Evolutionary conservation across 495 filamentous ascomycete species (phyloP).

Genomic region (Bombardia bombarda): DNA sequence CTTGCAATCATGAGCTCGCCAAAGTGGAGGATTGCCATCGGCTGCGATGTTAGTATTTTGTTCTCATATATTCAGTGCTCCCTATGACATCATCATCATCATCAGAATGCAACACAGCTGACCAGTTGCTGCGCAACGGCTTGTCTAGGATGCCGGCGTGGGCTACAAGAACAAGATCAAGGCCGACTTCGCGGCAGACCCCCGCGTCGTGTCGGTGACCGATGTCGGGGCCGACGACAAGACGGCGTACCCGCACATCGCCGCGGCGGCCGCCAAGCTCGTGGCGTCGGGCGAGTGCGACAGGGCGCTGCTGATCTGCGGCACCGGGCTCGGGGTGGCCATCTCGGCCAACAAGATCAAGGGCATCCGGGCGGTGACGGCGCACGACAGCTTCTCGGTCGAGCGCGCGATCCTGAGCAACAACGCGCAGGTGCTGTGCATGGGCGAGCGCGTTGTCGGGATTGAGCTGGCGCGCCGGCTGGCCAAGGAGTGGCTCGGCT

Average conservation of each 20-base stretch:
- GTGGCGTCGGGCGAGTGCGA: slow-evolving; percentile 63
- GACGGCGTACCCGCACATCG: slow-evolving; percentile 77
- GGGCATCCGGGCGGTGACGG: slow-evolving; percentile 77
- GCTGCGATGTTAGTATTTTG: slow-evolving; percentile 36
- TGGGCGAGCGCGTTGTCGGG: slow-evolving; percentile 79
- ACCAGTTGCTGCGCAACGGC: too few relatives aligned
- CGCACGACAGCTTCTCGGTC: slow-evolving; percentile 78
- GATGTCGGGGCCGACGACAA: slow-evolving; percentile 67
- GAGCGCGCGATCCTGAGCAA: slow-evolving; percentile 77
- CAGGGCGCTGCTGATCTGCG: slow-evolving; percentile 78
- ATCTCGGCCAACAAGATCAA: slow-evolving; percentile 84
- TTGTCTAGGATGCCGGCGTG: slow-evolving; percentile 59
- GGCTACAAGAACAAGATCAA: slow-evolving; percentile 76
- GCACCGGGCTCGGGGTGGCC: slow-evolving; percentile 78
- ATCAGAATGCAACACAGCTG: too few relatives aligned
- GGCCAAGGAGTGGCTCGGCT: slow-evolving; percentile 74
- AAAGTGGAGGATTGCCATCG: slow-evolving; percentile 40
- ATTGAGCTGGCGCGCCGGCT: slow-evolving; percentile 70
- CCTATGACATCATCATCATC: too few relatives aligned
- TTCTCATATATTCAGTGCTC: too few relatives aligned
- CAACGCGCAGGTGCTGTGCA: slow-evolving; percentile 81
- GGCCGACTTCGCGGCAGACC: slow-evolving; percentile 56
- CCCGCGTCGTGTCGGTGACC: slow-evolving; percentile 57
- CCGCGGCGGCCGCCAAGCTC: slow-evolving; percentile 59
- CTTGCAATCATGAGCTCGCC: slow-evolving; percentile 25